Evolutionary conservation across 208 protist genomes (phyloP).

Genomic region (Angomonas ambiguus): DNA sequence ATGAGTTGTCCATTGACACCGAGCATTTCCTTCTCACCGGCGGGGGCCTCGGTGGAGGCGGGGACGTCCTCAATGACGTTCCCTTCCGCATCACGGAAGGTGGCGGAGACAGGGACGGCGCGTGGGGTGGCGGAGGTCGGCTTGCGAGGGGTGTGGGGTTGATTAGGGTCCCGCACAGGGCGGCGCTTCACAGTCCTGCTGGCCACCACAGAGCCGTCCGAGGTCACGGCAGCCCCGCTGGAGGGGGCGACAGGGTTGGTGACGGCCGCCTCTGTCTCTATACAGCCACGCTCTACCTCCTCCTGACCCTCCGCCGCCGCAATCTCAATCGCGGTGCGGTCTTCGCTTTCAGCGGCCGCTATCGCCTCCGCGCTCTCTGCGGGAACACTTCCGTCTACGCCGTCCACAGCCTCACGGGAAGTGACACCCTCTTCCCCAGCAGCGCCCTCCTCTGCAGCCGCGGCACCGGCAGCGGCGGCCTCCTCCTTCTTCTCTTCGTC

Average conservation of each 20-base stretch:
- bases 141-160: background rate
- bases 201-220: background rate
- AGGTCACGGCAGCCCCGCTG: background rate
- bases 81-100: background rate
- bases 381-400: background rate
- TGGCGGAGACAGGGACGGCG: conserved; percentile 8
- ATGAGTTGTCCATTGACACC: conserved; percentile 8
- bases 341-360: background rate
- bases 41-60: background rate
- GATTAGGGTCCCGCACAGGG: background rate
- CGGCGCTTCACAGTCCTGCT: conserved; percentile 3
- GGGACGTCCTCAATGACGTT: conserved; percentile 2
- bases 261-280: conserved; percentile 6
- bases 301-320: background rate
- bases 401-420: background rate
- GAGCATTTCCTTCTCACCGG: too few species aligned
- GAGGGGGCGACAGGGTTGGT: background rate
- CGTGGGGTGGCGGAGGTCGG: background rate
- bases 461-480: background rate
- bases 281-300: conserved; percentile 4
- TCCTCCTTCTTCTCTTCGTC: background rate
- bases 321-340: conserved; percentile 8
- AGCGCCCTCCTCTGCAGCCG: background rate
- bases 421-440: too few species aligned
- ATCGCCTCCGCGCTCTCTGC: background rate